Conservation (phyloP, 2,329 filamentous ascomycete genomes). For the Chaetomiaceae sp. region DNA sequence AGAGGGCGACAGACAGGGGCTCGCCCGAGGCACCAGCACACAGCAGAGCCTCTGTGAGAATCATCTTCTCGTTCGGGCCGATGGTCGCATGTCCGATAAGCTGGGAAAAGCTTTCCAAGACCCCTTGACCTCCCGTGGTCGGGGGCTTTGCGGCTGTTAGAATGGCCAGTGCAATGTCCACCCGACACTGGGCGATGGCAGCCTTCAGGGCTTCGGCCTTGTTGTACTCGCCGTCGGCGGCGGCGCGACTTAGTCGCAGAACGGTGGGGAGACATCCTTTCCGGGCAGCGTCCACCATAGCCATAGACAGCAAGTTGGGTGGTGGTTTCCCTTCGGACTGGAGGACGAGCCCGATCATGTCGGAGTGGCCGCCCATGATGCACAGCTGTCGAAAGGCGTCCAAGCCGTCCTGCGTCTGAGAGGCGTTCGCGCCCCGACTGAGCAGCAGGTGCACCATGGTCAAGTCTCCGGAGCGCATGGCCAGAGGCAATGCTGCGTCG, state of each 20-base stretch:
- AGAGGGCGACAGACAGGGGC: conserved; percentile 43
- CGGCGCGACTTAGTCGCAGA: conserved; percentile 46
- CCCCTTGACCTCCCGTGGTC: conserved; percentile 34
- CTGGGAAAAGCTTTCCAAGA: conserved; percentile 48
- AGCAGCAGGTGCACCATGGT: conserved; percentile 46
- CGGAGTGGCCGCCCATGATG: conserved; percentile 40
- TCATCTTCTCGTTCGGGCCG: conserved; percentile 46
- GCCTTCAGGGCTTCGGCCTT: conserved; percentile 48
- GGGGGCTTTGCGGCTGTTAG: conserved; percentile 51
- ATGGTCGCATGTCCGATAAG: conserved; percentile 45
- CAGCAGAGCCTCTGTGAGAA: conserved; percentile 52
- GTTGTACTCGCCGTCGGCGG: conserved; percentile 50
- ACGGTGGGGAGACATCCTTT: conserved; percentile 50
- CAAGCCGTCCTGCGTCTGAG: conserved; percentile 45
- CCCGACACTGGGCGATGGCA: conserved; percentile 45
- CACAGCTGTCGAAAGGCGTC: conserved; percentile 52
- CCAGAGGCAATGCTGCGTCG: conserved; percentile 46
- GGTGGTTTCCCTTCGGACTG: conserved; percentile 46
- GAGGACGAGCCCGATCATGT: conserved; percentile 46
- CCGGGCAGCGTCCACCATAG: conserved; percentile 48
- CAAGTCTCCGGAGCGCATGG: conserved; percentile 42
- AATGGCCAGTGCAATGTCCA: conserved; percentile 53
- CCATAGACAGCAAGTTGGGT: conserved; percentile 42
- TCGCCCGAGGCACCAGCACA: conserved; percentile 55
- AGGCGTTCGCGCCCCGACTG: conserved; percentile 46